These are phyloP conservation scores for Saturnispora kantuleensis DNA, from an alignment of 805 yeast species.

Conservation along the genomic window DNA sequence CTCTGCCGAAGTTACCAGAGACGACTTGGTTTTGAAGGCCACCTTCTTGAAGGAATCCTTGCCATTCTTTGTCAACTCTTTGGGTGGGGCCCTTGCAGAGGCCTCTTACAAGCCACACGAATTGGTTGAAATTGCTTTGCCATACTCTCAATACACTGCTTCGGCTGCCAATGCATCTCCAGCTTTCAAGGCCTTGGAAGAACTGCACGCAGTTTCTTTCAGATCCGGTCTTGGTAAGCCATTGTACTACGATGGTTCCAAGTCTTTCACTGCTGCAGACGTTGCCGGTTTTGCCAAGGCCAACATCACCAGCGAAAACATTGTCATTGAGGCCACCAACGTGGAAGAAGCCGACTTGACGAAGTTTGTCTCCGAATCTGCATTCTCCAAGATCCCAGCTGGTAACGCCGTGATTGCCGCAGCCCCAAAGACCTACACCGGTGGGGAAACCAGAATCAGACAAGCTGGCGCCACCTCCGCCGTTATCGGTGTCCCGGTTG, in stretches of 20 bases:
- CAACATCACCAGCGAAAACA: constrained; percentile 60
- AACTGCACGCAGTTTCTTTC: constrained; percentile 71
- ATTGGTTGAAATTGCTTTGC: constrained; percentile 69
- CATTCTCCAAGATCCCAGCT: constrained; percentile 51
- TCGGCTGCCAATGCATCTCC: constrained; percentile 42
- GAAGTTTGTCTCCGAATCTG: constrained; percentile 55
- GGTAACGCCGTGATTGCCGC: constrained; percentile 41
- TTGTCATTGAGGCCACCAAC: constrained; percentile 65
- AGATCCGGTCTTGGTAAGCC: constrained; percentile 85
- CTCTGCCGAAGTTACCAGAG: constrained; percentile 66
- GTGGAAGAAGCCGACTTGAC: constrained; percentile 62
- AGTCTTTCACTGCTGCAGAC: constrained; percentile 49
- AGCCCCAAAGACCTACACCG: constrained; percentile 37
- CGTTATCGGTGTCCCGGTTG: constrained; percentile 72
- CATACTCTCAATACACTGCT: constrained; percentile 61
- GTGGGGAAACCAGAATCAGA: constrained; percentile 63
- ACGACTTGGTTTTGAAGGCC: constrained; percentile 69
- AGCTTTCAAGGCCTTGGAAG: constrained; percentile 57
- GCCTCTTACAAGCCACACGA: constrained; percentile 79
- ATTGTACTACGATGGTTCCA: constrained; percentile 58
- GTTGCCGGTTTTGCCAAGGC: constrained; percentile 56
- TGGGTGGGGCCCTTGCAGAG: constrained; percentile 63
- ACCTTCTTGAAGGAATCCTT: constrained; percentile 77
- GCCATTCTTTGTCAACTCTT: constrained; percentile 83
- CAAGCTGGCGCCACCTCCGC: constrained; percentile 58